Evolutionary conservation across 139 green algal species (phyloP), one percentile per base, ranked within the genome.

Genomic region (Chlamydomonas sp.): DNA sequence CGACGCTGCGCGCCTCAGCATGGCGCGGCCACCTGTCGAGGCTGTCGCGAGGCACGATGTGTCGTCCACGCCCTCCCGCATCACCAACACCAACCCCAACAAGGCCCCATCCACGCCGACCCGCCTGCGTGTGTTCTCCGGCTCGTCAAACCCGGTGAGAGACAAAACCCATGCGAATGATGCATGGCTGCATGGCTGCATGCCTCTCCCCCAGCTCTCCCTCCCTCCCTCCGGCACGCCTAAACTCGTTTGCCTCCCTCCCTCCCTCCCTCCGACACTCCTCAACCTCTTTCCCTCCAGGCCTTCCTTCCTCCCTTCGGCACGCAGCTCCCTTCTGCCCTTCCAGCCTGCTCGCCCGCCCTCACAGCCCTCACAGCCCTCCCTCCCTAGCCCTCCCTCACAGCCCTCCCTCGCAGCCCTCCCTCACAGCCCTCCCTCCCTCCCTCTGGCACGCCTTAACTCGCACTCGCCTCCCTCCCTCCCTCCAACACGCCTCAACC

Each of bases 61-160:
- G 26, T 26, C 30, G 10, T 64, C 30, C 54, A 64, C 30, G 8
- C 22, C 24, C 20, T 36, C 54, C 30, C 30, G 30, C 22, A 10
- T 26, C 10, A 64, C 8, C 54, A 64, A 26, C 8, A 22, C 22
- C 43, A 54, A 26, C 13, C 43, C 43, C 13, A 13, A 54, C 43
- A 16, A 13, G 13, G 43, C 43, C 13, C 43, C 16, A 22, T 57
- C 47, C 22, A 57, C 54, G 26, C 24, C 54, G 24, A 33, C 54
- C 8, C 30, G 54, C 24, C 54, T 64, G 24, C 22, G 54, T 10
- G 54, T 64, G 24, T 64, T 64, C 26, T 64, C 54, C 20, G 54
- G 54, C 22, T 64, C 54, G 8, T 22, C 54, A 10, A 64, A 64
- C 34, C 54, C 54, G 20, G 54, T 64, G 26, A 64, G 54, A 33